Base-by-base conservation (phyloP, 306 rosid genomes). In the Spatholobus suberectus region DNA sequence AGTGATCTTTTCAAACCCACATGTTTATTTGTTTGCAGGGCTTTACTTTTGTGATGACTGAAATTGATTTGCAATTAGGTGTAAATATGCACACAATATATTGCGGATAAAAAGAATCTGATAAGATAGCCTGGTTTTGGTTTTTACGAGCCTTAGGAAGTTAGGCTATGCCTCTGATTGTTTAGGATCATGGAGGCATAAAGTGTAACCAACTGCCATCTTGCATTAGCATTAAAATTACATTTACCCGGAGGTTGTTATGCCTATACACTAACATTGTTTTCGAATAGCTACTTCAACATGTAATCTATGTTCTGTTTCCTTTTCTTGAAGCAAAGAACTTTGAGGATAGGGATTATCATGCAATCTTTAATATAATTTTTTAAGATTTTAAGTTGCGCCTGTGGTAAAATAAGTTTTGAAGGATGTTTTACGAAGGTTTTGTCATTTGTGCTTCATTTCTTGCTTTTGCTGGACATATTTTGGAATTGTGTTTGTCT, bases 391-490 rank as follows among this genome's bases (percentile, higher is more conserved):
- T 61, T 38, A 47, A 24, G 58, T 37, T 40, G 18, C 46, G n/a
- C 3, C 32, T 51, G 32, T 72, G 20, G 24, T 63, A 49, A 38
- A 78, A 78, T 47, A 70, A 26, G 34, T 29, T 52, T 65, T 17
- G 73, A 67, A 65, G 20, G 69, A n/a, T 26, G 41, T 47, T 47
- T 70, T 77, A 17, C 38, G 24, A 77, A 26, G 54, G 21, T 37
- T 73, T 73, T 57, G 24, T 23, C 81, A 44, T 75, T 21, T 59
- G 59, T 49, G 80, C 80, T 65, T 74, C 54, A 26, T 59, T 52
- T 23, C 47, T 73, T 77, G 18, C 70, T 75, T 73, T 8, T 72
- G 6, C 40, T 38, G 41, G 20, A 67, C 61, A 14, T 52, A n/a
- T 15, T 73, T 78, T 27, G 77, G 43, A 52, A 67, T 62, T 40